These are phyloP conservation scores for Globisporangium cederbergense DNA, from an alignment of 352 stramenopile genomes.

Conservation along the genomic window DNA sequence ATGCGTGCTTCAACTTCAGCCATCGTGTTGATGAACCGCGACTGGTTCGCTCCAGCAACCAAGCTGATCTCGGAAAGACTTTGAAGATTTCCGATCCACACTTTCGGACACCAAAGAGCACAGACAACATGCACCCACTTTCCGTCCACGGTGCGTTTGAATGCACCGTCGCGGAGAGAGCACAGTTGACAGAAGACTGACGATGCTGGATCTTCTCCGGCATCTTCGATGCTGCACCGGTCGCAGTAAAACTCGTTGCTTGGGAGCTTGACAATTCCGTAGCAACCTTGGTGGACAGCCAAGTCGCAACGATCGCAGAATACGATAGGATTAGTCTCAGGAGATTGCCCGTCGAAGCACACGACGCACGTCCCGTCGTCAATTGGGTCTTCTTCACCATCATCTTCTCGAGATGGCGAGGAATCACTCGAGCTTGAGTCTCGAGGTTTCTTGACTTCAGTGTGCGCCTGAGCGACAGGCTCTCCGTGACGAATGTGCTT, in stretches of 20 bases:
- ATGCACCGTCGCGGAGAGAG: slow-evolving; percentile 76
- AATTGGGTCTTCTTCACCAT: slow-evolving; percentile 35
- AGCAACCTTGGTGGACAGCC: slow-evolving; percentile 88
- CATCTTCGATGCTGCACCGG: slow-evolving; percentile 59
- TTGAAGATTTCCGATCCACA: slow-evolving; percentile 83
- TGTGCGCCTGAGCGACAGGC: background rate
- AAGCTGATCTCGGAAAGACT: slow-evolving; percentile 77
- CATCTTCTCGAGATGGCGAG: slow-evolving; percentile 28
- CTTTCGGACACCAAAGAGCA: slow-evolving; percentile 84
- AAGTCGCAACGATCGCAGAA: slow-evolving; percentile 89
- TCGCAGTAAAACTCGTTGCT: slow-evolving; percentile 89
- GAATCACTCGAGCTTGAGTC: slow-evolving; percentile 17
- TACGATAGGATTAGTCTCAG: slow-evolving; percentile 86
- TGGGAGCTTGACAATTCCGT: slow-evolving; percentile 80
- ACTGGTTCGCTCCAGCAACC: slow-evolving; percentile 32
- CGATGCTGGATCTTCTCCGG: slow-evolving; percentile 42
- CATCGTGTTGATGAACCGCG: slow-evolving; percentile 56
- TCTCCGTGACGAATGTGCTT: slow-evolving; percentile 20
- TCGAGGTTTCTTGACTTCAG: slow-evolving; percentile 20
- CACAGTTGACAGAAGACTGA: slow-evolving; percentile 85
- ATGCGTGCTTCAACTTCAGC: slow-evolving; percentile 49
- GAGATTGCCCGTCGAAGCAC: slow-evolving; percentile 86
- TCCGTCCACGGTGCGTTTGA: slow-evolving; percentile 82
- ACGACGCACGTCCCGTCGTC: slow-evolving; percentile 88
- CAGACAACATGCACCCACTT: slow-evolving; percentile 90